Conservation (phyloP, 2,329 filamentous ascomycete species). For the Macrophomina tecta region DNA sequence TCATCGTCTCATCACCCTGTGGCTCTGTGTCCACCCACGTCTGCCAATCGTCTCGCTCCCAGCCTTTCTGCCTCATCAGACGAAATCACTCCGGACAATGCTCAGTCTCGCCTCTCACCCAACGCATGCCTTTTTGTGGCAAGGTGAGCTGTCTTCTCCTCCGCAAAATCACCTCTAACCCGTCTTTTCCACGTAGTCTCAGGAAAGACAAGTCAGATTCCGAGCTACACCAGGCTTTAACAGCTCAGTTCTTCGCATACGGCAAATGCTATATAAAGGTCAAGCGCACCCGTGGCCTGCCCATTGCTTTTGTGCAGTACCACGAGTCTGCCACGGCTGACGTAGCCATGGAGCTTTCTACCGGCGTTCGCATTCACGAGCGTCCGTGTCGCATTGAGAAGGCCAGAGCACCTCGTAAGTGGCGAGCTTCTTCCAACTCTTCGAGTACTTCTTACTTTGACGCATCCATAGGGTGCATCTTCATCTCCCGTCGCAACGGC, state of each 20-base stretch:
- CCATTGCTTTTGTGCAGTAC: conserved; percentile 24
- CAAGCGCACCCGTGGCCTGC: conserved; percentile 18
- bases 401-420: conserved; percentile 24
- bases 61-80: neutral
- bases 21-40: neutral
- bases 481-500: conserved; percentile 25
- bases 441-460: neutral
- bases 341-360: conserved; percentile 4
- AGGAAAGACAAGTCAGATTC: neutral
- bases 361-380: neutral
- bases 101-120: conserved; percentile 10
- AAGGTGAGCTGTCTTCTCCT: conserved; percentile 10
- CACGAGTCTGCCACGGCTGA: neutral
- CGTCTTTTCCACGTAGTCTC: conserved; percentile 7
- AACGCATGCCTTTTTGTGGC: conserved; percentile 26
- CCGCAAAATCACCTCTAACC: too few relatives aligned
- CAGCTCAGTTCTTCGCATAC: neutral
- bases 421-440: neutral
- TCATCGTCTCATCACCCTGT: neutral
- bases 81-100: conserved; percentile 14
- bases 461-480: conserved; percentile 5
- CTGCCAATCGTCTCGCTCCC: too few relatives aligned
- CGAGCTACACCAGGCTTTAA: neutral
- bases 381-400: conserved; percentile 22
- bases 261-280: conserved; percentile 25